phyloP scores from a whole-genome alignment of 495 filamentous ascomycete genomes.

The Penicilliopsis zonata region DNA sequence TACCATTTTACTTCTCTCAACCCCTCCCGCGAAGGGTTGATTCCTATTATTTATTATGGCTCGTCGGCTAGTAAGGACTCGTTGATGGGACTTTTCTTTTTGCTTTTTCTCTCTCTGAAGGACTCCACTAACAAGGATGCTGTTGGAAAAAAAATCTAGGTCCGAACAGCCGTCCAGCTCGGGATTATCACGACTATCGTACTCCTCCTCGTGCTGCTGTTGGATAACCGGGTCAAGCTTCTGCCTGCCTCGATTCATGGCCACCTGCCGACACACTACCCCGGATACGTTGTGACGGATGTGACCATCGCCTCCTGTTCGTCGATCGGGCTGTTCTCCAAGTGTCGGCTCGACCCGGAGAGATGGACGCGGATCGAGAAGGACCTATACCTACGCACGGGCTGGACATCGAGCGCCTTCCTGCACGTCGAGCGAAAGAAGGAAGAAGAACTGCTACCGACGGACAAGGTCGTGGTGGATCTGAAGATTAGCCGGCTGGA shows the following conservation, averaged over 20 bases:
- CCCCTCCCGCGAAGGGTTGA: constrained; percentile 8
- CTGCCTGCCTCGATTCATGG: constrained; percentile 73
- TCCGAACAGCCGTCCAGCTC: constrained; percentile 78
- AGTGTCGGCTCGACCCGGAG: constrained; percentile 64
- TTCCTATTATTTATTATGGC: constrained; percentile 27
- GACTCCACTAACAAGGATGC: not conserved
- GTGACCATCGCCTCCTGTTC: constrained; percentile 74
- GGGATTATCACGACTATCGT: constrained; percentile 51
- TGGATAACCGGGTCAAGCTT: constrained; percentile 73
- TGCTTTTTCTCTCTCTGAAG: constrained; percentile 1
- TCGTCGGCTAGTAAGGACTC: constrained; percentile 30
- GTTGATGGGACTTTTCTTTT: constrained; percentile 3
- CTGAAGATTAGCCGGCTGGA: constrained; percentile 68
- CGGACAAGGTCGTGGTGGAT: constrained; percentile 76
- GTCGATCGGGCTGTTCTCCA: constrained; percentile 59
- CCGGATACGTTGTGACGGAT: constrained; percentile 77
- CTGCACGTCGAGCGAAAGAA: constrained; percentile 76
- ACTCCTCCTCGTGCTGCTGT: constrained; percentile 57
- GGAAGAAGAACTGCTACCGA: constrained; percentile 66
- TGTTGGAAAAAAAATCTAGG: no score
- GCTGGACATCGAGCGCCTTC: constrained; percentile 68
- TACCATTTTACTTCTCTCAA: constrained; percentile 2
- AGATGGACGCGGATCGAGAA: constrained; percentile 83
- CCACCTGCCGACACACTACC: constrained; percentile 69
- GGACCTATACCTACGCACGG: constrained; percentile 69